These are phyloP conservation scores for Saccharomyces hybrid DNA, from an alignment of 1,139 yeast genomes.

Conservation along the genomic window DNA sequence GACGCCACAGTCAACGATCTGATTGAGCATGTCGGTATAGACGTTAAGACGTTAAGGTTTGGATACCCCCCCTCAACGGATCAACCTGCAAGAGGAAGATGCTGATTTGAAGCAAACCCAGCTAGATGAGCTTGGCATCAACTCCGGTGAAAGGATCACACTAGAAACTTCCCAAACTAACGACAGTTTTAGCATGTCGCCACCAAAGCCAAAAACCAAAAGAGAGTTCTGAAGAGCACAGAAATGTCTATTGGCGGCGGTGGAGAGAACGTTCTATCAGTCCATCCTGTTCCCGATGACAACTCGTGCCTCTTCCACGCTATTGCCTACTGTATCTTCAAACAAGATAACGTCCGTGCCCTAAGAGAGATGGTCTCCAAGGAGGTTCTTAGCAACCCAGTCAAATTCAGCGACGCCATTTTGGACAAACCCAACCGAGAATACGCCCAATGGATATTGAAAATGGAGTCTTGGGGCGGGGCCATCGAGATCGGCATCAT, in stretches of 20 bases:
- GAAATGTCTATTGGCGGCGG: conserved; percentile 10
- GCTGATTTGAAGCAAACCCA: conserved; percentile 5
- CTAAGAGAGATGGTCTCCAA: conserved; percentile 21
- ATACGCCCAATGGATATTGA: conserved; percentile 56
- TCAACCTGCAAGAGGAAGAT: conserved; percentile 30
- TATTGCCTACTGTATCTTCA: conserved; percentile 42
- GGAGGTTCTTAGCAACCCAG: conserved; percentile 40
- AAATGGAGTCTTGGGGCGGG: conserved; percentile 74
- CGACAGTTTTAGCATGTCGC: background rate
- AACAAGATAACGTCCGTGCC: conserved; percentile 33
- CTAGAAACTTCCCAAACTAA: conserved; percentile 19
- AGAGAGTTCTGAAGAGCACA: conserved; percentile 9
- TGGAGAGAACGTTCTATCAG: conserved; percentile 20
- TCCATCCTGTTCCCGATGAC: conserved; percentile 67
- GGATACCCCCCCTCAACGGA: conserved; percentile 61
- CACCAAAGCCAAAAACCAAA: conserved; percentile 1
- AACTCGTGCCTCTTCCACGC: conserved; percentile 75
- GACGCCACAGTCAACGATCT: conserved; percentile 21
- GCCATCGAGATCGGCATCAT: conserved; percentile 70
- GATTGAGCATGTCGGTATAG: conserved; percentile 10
- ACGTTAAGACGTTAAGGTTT: conserved; percentile 33
- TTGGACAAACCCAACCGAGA: conserved; percentile 46
- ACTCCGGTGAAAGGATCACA: conserved; percentile 48
- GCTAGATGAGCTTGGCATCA: conserved; percentile 40
- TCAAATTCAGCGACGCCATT: conserved; percentile 48